These are phyloP conservation scores for Pezicula neosporulosa DNA, from an alignment of 2,329 filamentous ascomycete species.

Conservation along the genomic window DNA sequence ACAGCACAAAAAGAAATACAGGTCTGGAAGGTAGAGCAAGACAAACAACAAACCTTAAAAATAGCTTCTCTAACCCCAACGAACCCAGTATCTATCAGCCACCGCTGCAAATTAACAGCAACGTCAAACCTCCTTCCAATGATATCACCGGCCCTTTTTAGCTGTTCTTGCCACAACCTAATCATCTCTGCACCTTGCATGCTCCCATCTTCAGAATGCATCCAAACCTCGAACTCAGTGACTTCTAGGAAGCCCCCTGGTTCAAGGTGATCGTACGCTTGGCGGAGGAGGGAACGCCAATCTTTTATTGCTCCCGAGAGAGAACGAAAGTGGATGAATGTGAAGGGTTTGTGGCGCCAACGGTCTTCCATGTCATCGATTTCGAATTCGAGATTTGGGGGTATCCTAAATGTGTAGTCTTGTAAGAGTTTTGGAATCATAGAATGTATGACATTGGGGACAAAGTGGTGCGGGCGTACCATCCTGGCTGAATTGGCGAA, in stretches of 20 bases:
- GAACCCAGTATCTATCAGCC: slow-evolving; percentile 35
- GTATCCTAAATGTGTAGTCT: slow-evolving; percentile 10
- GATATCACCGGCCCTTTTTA: slow-evolving; percentile 26
- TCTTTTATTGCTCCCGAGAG: slow-evolving; percentile 33
- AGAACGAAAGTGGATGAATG: slow-evolving; percentile 34
- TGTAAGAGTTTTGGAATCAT: too few species aligned
- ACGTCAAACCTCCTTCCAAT: slow-evolving; percentile 28
- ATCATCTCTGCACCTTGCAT: slow-evolving; percentile 6
- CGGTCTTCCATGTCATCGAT: slow-evolving; percentile 29
- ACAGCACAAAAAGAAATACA: not conserved
- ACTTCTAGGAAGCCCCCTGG: slow-evolving; percentile 23
- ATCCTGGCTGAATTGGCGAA: slow-evolving; percentile 23
- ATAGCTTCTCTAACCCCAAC: slow-evolving; percentile 10
- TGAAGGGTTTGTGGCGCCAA: slow-evolving; percentile 24
- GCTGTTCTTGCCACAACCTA: slow-evolving; percentile 13
- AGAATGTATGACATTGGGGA: too few species aligned
- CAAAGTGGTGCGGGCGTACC: slow-evolving; percentile 4
- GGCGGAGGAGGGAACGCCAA: slow-evolving; percentile 16
- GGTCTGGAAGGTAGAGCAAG: not conserved
- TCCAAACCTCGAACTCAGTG: slow-evolving; percentile 19
- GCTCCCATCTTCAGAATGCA: slow-evolving; percentile 11
- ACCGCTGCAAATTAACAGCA: slow-evolving; percentile 15
- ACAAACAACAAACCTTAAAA: slow-evolving; percentile 5
- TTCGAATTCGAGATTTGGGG: slow-evolving; percentile 26
- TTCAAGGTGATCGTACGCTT: slow-evolving; percentile 16